Conservation (phyloP, 2,329 filamentous ascomycete genomes). For the Trichophyton mentagrophytes region DNA sequence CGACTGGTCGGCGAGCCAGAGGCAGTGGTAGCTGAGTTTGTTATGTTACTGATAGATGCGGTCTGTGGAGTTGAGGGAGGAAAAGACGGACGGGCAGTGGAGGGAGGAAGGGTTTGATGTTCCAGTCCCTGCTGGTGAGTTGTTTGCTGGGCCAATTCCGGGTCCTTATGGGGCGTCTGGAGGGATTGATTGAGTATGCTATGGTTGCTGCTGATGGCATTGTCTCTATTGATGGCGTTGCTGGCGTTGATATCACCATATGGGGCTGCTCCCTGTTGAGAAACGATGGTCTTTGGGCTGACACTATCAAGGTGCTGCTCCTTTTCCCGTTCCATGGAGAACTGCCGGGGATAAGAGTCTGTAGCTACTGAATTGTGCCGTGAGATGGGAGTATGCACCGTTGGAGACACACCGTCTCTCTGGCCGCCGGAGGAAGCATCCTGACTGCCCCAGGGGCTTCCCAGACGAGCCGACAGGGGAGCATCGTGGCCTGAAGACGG, state of each 20-base stretch:
- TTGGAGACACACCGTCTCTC: slow-evolving; percentile 21
- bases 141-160: slow-evolving; percentile 7
- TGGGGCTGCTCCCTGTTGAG: slow-evolving; percentile 13
- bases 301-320: slow-evolving; percentile 61
- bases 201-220: not conserved
- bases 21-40: not conserved
- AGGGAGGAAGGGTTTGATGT: not conserved
- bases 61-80: slow-evolving; percentile 6
- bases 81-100: slow-evolving; percentile 4
- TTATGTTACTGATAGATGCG: not conserved
- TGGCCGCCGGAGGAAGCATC: slow-evolving; percentile 20
- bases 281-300: slow-evolving; percentile 55
- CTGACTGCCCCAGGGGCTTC: slow-evolving; percentile 22
- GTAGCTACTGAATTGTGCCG: slow-evolving; percentile 32
- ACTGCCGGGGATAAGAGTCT: slow-evolving; percentile 20
- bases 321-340: slow-evolving; percentile 43
- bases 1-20: slow-evolving; percentile 1
- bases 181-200: not conserved
- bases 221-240: not conserved
- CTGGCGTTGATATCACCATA: slow-evolving; percentile 9
- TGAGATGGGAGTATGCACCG: slow-evolving; percentile 18
- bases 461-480: slow-evolving; percentile 19
- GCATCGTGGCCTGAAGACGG: slow-evolving; percentile 28
- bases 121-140: not conserved
- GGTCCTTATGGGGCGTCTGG: not conserved